Percentiles rank a stretch among this genome's conserved stretches.
Evolutionary conservation across 2,329 filamentous ascomycete species (phyloP).

Genomic region (Colletotrichum caudatum): DNA sequence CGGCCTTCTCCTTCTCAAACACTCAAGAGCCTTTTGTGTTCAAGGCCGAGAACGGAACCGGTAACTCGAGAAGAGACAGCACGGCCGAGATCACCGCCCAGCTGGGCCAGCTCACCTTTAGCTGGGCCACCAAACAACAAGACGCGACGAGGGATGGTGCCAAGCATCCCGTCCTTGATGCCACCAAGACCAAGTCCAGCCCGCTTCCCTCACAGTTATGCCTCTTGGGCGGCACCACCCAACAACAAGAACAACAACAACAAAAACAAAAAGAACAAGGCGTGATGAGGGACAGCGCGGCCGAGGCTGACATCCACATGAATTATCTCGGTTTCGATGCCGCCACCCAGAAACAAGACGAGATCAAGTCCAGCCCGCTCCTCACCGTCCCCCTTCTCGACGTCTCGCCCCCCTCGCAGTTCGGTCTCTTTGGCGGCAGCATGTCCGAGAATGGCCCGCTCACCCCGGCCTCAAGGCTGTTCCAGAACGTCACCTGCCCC

Average conservation of each 20-base stretch:
- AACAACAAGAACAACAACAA: background rate
- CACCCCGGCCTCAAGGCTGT: constrained; percentile 48
- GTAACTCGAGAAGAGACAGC: too few relatives aligned
- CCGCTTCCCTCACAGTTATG: constrained; percentile 19
- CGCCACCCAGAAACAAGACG: constrained; percentile 9
- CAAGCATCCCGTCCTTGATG: background rate
- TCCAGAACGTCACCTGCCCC: constrained; percentile 62
- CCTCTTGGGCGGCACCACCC: background rate
- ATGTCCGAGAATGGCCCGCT: constrained; percentile 22
- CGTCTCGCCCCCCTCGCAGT: constrained; percentile 8
- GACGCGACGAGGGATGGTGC: background rate
- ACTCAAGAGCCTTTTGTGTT: background rate
- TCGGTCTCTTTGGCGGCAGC: constrained; percentile 45
- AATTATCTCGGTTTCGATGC: constrained; percentile 2
- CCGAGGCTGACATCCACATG: background rate
- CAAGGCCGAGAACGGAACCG: background rate
- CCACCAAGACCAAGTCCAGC: constrained; percentile 22
- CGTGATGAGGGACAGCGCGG: background rate
- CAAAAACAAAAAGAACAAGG: background rate
- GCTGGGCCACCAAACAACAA: too few relatives aligned
- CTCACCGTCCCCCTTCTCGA: constrained; percentile 22
- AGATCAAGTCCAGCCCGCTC: constrained; percentile 33
- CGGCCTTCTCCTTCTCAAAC: background rate
- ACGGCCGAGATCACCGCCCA: background rate
- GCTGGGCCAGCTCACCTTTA: constrained; percentile 5